A percentile compares a stretch with the other conserved stretches of the same genome.
phyloP scores from a whole-genome alignment of 129 eudicot genomes.

The Saposhnikovia divaricata region DNA sequence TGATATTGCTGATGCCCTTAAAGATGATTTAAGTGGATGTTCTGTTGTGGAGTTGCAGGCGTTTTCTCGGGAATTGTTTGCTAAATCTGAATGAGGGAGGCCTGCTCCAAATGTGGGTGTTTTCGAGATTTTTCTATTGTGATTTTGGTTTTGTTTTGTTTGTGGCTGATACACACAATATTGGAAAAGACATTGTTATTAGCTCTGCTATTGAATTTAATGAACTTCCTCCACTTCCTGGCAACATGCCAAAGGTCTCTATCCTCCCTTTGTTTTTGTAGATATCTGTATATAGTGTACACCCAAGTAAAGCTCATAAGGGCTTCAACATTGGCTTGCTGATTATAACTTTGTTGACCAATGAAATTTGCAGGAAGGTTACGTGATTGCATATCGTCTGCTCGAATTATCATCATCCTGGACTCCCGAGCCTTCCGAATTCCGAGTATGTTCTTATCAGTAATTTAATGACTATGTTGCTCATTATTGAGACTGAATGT shows the following conservation, averaged over 20 bases:
- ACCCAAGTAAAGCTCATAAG: neutral
- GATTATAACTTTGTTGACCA: neutral
- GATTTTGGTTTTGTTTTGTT: neutral
- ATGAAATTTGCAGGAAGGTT: conserved; percentile 57
- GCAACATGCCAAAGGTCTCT: conserved; percentile 53
- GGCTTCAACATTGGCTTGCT: too few relatives aligned
- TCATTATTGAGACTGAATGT: too few relatives aligned
- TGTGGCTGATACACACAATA: conserved; percentile 20
- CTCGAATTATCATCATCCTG: conserved; percentile 82
- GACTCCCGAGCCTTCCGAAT: conserved; percentile 83
- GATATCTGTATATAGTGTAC: too few relatives aligned
- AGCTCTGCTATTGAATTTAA: conserved; percentile 47
- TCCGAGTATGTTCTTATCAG: conserved; percentile 41
- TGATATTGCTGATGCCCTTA: too few relatives aligned
- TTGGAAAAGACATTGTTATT: conserved; percentile 20
- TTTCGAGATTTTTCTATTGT: neutral
- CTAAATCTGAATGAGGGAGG: conserved; percentile 45
- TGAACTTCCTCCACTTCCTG: conserved; percentile 56
- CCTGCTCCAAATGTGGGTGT: conserved; percentile 58
- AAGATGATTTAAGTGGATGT: conserved; percentile 57
- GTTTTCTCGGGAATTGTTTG: conserved; percentile 68
- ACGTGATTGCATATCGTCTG: conserved; percentile 78
- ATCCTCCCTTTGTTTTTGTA: neutral
- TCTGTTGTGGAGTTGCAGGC: conserved; percentile 42
- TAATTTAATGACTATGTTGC: neutral